Evolutionary conservation across 352 stramenopile genomes (phyloP), one percentile per base, ranked within the genome.

Genomic region (Phytophthora tubulina): DNA sequence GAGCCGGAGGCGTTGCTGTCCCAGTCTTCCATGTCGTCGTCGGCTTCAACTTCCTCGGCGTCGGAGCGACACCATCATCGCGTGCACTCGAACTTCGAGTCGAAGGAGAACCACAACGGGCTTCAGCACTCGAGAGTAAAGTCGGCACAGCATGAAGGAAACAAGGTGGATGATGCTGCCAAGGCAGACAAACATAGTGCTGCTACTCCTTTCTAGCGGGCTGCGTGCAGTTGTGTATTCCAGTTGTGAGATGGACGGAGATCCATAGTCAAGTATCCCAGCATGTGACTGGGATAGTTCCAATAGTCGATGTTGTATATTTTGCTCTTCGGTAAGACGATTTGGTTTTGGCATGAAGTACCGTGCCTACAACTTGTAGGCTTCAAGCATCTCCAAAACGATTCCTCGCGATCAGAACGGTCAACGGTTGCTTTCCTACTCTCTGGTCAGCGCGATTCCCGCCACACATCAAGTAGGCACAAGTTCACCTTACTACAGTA

Each of bases 261-360:
- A 27, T 65, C 38, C 63, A 63, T 66, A 66, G 32, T 11, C 44
- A 60, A 59, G 39, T 33, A 67, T 67, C 56, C 46, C 38, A 8
- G n/a, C 10, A 31, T 33, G 11, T 31, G 13, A 21, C 13, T 13
- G 41, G 57, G 27, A 63, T 46, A 68, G 58, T n/a, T 62, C 56
- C 36, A 72, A 72, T 72, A 62, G 41, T 67, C 62, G 41, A 65
- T 68, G 56, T 72, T 67, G 56, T 66, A 48, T 49, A 56, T 56
- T 56, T 72, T 72, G 53, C 63, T 65, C 35, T 65, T 69, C 27
- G 46, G 13, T 14, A 21, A 44, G 13, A 53, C 30, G 8, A 31
- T 30, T 51, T 21, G 17, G 35, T 32, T 50, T 6, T 50, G 7
- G 21, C 21, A 27, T 27, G 1, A 27, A 27, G 21, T 27, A 27